Base-by-base conservation (phyloP, 306 rosid species). In the Arachis hypogaea region DNA sequence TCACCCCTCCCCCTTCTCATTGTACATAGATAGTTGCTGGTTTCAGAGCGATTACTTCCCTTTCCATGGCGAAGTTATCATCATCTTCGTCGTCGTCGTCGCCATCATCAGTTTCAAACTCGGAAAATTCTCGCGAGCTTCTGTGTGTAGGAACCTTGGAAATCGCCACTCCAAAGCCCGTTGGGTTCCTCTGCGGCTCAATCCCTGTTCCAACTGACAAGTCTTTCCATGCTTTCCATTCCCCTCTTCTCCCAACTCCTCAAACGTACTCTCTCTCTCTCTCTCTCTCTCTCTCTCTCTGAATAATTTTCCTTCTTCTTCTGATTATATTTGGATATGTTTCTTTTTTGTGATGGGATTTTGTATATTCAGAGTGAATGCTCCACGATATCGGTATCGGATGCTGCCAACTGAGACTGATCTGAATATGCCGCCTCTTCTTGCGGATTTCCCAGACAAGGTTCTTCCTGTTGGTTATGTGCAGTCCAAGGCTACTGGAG, bases 361-460 rank as follows among this genome's bases (percentile, higher is more conserved):
- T 57, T 64, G 46, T 63, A 41, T 63, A 46, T 56, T 11, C 72
- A 92, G 98, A 58, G 97, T 89, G 49, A 83, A 85, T 76, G 93
- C 91, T 69, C 98, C 98, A 9, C 88, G 96, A 41, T 93, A 93
- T 73, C 92, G 97, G 40, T 93, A 93, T 72, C 89, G 97, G 78
- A 92, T 93, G 92, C 86, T 93, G 54, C 98, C 98, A 5, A 91
- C 88, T 12, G 89, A 91, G 83, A 93, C 97, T 6, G 98, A 93
- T 77, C 90, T 93, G 5, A 91, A 93, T 73, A 74, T 75, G 59
- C 98, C 96, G 10, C 98, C 98, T 6, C 83, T 86, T 57, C 83
- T 82, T 59, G 63, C 91, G 3, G 79, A 68, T 78, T 86, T 85
- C 12, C 89, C 85, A 0, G 96, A 86, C 14, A 86, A 85, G 78